Conservation (phyloP, 371 early-diverging fungal genomes). For the Mucor ambiguus region DNA sequence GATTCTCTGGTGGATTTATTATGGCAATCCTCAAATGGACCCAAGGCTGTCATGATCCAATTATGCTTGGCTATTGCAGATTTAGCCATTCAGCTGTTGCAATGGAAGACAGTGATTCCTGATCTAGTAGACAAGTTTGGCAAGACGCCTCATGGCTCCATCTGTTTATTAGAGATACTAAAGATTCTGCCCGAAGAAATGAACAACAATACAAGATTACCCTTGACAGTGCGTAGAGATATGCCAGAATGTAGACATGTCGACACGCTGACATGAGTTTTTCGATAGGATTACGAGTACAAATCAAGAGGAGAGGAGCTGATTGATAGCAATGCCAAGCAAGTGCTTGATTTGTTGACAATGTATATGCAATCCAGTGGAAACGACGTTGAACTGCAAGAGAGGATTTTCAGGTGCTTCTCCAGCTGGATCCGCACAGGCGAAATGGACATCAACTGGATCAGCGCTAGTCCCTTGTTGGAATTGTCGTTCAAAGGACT, state of each 20-base stretch:
- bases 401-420: constrained; percentile 73
- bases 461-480: constrained; percentile 72
- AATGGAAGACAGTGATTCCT: constrained; percentile 82
- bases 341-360: constrained; percentile 67
- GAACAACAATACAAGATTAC: constrained; percentile 63
- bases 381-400: constrained; percentile 57
- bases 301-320: constrained; percentile 59
- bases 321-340: constrained; percentile 64
- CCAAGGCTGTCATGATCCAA: constrained; percentile 75
- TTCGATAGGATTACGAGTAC: constrained; percentile 62
- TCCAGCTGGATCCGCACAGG: constrained; percentile 86
- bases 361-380: constrained; percentile 69
- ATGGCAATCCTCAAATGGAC: constrained; percentile 46
- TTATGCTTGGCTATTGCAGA: constrained; percentile 86
- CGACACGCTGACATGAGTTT: background rate
- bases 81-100: constrained; percentile 79
- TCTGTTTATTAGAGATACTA: constrained; percentile 78
- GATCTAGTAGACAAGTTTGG: constrained; percentile 69
- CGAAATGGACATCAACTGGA: constrained; percentile 66
- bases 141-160: constrained; percentile 35
- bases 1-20: constrained; percentile 78
- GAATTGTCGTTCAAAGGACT: constrained; percentile 77
- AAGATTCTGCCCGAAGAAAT: constrained; percentile 90
- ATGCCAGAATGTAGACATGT: background rate
- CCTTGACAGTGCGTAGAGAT: constrained; percentile 52